Evolutionary conservation across 768 basidiomycete species (phyloP), one percentile per base, ranked within the genome.

Genomic region (Panellus pusillus): DNA sequence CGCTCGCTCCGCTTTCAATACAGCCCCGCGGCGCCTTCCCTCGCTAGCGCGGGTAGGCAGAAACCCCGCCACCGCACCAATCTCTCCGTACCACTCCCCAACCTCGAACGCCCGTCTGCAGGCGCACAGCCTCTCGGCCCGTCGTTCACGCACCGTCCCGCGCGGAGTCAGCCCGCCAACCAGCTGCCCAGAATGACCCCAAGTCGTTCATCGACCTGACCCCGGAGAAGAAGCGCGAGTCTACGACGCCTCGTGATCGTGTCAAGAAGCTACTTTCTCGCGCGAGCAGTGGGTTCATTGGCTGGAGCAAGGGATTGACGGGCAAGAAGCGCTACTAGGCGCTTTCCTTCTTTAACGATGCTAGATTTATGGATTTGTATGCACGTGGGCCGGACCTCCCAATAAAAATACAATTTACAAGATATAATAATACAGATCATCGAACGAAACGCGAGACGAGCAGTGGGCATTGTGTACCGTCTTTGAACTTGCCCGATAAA

Each of bases 401-500:
- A 35, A n/a, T n/a, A 35, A 9, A 35, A 9, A 35, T 7, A 74
- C 60, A 18, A 42, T 2, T 39, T 2, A 14, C n/a, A 7, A 13
- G 29, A 19, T 42, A 50, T n/a, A 40, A 4, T 6, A 28, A 28
- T 36, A 27, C 37, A 41, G 19, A 13, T 19, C 40, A n/a, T 43
- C 32, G 20, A 51, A 52, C 40, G 54, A 48, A 47, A 48, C 53
- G 73, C 55, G 70, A 75, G 54, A 88, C 75, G 41, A 79, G 58
- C 40, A 88, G 59, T 7, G 87, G 86, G 46, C 82, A 83, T 60
- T 84, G 84, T 39, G 81, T 83, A 4, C 86, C 87, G 46, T 80
- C 75, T 47, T 73, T 72, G 58, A 69, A 80, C 63, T 78, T 76
- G 12, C 80, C 79, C 40, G 65, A 64, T 14, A 88, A 58, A 61